Evolutionary conservation across 805 yeast genomes (phyloP).

Genomic region (Cyberlindnera saturnus): DNA sequence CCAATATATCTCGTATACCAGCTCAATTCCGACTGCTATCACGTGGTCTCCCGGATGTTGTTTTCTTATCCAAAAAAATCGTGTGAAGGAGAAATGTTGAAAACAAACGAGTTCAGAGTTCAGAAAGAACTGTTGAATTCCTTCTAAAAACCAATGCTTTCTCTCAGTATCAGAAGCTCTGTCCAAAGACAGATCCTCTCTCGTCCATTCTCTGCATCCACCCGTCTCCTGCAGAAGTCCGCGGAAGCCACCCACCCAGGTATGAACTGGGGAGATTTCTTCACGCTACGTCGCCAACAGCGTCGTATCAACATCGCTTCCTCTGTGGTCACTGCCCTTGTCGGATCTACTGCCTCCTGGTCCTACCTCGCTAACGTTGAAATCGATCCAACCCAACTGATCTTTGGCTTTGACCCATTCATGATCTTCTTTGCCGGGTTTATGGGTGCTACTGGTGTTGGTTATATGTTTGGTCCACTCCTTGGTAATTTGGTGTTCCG

Average conservation of each 20-base stretch:
- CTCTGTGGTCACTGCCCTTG: conserved; percentile 60
- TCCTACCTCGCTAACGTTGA: conserved; percentile 72
- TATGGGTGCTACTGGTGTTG: conserved; percentile 64
- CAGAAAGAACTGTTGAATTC: too few species aligned
- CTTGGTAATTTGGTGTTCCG: conserved; percentile 70
- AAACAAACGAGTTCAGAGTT: too few species aligned
- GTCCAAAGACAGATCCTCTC: conserved; percentile 9
- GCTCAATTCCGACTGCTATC: too few species aligned
- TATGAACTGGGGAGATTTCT: conserved; percentile 76
- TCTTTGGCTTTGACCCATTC: conserved; percentile 87
- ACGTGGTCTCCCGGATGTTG: too few species aligned
- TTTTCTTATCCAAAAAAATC: too few species aligned
- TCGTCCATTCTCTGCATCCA: conserved; percentile 8
- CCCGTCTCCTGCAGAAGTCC: conserved; percentile 2
- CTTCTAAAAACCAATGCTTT: not conserved
- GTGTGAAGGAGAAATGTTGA: too few species aligned
- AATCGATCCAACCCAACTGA: conserved; percentile 79
- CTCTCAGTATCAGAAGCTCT: conserved; percentile 5
- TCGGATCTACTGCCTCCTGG: conserved; percentile 67
- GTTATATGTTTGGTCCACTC: conserved; percentile 78
- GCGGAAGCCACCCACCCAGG: conserved; percentile 1
- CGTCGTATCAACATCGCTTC: conserved; percentile 62
- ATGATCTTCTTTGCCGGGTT: conserved; percentile 74
- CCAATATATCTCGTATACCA: too few species aligned
- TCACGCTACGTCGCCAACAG: conserved; percentile 68